Evolutionary conservation across 2,329 filamentous ascomycete genomes (phyloP).

Genomic region (Dendrostoma leiphaemia): DNA sequence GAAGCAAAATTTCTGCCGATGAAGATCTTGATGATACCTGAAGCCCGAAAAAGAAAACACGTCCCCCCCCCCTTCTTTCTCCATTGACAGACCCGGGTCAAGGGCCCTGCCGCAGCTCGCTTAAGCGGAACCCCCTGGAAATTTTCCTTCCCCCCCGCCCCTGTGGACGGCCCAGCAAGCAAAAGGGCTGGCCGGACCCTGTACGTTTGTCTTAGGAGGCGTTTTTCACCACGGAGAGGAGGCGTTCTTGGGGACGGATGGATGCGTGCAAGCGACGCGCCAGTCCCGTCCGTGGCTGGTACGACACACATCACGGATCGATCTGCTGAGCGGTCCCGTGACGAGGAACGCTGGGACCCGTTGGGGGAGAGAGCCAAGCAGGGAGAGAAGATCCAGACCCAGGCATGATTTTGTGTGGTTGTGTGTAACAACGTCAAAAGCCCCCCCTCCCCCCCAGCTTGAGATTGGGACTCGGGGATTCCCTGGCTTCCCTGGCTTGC

Average conservation of each 20-base stretch:
- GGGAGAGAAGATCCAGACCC: not conserved
- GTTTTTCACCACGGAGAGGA: too few relatives aligned
- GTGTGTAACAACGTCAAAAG: not conserved
- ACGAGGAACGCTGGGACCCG: too few relatives aligned
- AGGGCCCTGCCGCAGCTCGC: slow-evolving; percentile 1
- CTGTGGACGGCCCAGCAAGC: too few relatives aligned
- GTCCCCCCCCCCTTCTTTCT: not conserved
- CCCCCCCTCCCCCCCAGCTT: too few relatives aligned
- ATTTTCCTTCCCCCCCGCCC: not conserved
- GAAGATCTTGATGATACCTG: too few relatives aligned
- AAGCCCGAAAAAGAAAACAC: not conserved
- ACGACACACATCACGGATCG: slow-evolving; percentile 7
- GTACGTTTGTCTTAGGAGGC: too few relatives aligned
- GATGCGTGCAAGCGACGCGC: not conserved
- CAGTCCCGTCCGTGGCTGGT: slow-evolving; percentile 10
- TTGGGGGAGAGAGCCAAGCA: not conserved
- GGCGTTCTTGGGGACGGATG: too few relatives aligned
- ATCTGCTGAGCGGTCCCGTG: slow-evolving; percentile 15
- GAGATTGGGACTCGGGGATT: too few relatives aligned
- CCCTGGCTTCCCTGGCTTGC: not conserved
- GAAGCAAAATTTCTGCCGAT: too few relatives aligned
- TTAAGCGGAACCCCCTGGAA: slow-evolving; percentile 6
- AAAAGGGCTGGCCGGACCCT: too few relatives aligned
- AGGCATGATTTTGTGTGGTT: too few relatives aligned
- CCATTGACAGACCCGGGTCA: too few relatives aligned